A percentile compares a stretch with the other conserved stretches of the same genome.
Conservation (phyloP, 306 rosid genomes). For the Abrus pulchellus region DNA sequence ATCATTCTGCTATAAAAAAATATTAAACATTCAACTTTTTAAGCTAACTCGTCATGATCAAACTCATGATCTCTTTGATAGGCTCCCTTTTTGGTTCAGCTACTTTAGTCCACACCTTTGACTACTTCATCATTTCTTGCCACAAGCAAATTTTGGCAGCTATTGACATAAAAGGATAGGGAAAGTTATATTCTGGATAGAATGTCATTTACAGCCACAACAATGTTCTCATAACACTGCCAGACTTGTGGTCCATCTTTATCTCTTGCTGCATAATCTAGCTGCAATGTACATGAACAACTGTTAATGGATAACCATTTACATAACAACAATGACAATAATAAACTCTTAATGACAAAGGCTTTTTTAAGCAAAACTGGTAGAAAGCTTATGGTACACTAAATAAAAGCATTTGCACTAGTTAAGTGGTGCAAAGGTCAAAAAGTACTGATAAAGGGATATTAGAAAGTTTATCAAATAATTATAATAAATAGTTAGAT, state of each 20-base stretch:
- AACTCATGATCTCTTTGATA: not conserved
- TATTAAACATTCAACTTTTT: conserved; percentile 29
- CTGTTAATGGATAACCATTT: conserved; percentile 23
- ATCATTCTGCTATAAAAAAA: conserved; percentile 11
- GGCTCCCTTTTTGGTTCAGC: conserved; percentile 25
- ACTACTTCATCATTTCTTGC: conserved; percentile 16
- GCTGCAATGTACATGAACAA: conserved; percentile 56
- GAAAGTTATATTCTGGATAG: conserved; percentile 59
- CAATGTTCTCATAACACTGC: conserved; percentile 71
- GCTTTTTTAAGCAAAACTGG: no score
- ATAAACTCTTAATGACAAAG: not conserved
- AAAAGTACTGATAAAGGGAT: no score
- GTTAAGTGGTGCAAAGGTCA: no score
- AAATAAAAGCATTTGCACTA: no score
- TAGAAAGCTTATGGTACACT: no score
- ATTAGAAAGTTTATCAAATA: no score
- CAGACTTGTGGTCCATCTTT: conserved; percentile 66
- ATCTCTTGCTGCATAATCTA: conserved; percentile 89
- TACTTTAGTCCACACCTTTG: conserved; percentile 22
- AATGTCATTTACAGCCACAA: conserved; percentile 62
- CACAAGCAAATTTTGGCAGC: conserved; percentile 22
- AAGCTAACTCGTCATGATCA: conserved; percentile 28
- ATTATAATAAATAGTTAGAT: no score
- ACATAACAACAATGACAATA: not conserved
- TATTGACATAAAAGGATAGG: not conserved